Evolutionary conservation across 768 basidiomycete species (phyloP).

Genomic region (Rhodotorula graminis): DNA sequence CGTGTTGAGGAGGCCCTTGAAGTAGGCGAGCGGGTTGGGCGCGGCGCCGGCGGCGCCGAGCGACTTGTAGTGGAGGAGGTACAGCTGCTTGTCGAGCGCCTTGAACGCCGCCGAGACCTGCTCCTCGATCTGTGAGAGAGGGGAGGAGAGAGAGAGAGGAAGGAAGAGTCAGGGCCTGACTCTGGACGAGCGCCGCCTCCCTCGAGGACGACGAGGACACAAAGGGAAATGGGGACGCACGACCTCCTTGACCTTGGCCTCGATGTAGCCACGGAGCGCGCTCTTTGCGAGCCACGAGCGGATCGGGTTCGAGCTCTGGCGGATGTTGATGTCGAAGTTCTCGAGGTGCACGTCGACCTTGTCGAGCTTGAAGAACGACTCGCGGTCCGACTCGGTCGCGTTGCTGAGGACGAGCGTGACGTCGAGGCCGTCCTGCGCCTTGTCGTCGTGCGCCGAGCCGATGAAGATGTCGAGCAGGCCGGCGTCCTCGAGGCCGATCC

Average conservation of each 20-base stretch:
- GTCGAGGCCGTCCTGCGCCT: constrained; percentile 46
- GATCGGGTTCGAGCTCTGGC: constrained; percentile 21
- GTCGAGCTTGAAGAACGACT: constrained; percentile 51
- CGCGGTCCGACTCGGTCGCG: constrained; percentile 48
- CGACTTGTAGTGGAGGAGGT: constrained; percentile 43
- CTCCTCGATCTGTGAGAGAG: constrained; percentile 33
- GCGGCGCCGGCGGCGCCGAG: constrained; percentile 28
- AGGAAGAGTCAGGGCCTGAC: neutral
- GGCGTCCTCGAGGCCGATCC: constrained; percentile 46
- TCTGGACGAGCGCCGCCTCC: too few species aligned
- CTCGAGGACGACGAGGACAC: too few species aligned
- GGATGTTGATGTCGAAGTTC: constrained; percentile 21
- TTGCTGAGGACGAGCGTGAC: constrained; percentile 50
- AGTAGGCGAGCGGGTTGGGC: constrained; percentile 33
- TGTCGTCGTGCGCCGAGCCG: constrained; percentile 39
- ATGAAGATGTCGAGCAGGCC: constrained; percentile 48
- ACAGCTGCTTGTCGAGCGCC: constrained; percentile 45
- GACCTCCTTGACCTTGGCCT: constrained; percentile 25
- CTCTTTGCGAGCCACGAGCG: constrained; percentile 28
- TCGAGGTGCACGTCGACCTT: constrained; percentile 33
- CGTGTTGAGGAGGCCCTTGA: constrained; percentile 33
- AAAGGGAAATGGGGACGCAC: constrained; percentile 8
- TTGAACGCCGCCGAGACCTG: constrained; percentile 26
- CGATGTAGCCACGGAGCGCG: constrained; percentile 21
- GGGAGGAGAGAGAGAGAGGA: too few species aligned